These are phyloP conservation scores for Podila horticola DNA, from an alignment of 192 early-diverging fungal genomes.

Conservation along the genomic window DNA sequence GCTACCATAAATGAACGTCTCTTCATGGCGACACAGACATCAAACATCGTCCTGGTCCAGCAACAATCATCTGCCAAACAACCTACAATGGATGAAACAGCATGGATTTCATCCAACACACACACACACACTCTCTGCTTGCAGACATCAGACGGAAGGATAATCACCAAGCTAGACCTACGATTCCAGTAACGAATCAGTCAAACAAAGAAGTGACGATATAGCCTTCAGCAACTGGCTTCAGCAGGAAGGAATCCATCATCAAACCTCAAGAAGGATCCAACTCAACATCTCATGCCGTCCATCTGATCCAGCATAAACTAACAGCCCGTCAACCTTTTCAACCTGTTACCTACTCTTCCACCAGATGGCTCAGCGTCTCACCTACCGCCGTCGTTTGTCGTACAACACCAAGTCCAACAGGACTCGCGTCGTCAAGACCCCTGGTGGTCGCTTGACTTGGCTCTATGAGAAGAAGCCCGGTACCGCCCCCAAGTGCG, in stretches of 20 bases:
- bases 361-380: conserved; percentile 89
- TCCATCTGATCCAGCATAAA: not conserved
- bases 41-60: not conserved
- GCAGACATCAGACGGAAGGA: too few species aligned
- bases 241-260: too few species aligned
- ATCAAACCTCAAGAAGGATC: too few species aligned
- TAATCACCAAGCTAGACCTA: too few species aligned
- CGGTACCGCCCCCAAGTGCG: conserved; percentile 92
- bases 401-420: conserved; percentile 95
- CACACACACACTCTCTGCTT: too few species aligned
- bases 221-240: too few species aligned
- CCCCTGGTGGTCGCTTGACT: conserved; percentile 93
- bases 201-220: too few species aligned
- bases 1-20: not conserved
- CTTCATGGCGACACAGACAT: conserved; percentile 1
- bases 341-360: conserved; percentile 12
- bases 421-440: conserved; percentile 87
- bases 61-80: not conserved
- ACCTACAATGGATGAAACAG: too few species aligned
- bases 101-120: too few species aligned
- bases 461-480: conserved; percentile 94
- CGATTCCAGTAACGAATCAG: too few species aligned
- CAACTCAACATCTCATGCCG: not conserved
- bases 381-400: conserved; percentile 84
- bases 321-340: not conserved